Conservation (phyloP, 345 rosid genomes). For the thale cress (Arabidopsis thaliana) region TAIR10.1 NC_003076.8:25834001-25834500, state of each 20-base stretch:
- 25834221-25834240: not conserved
- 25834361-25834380: constrained; percentile 72
- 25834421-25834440: constrained; percentile 1
- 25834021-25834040: constrained; percentile 86
- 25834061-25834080: constrained; percentile 22
- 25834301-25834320: constrained; percentile 71
- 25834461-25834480: constrained; percentile 90
- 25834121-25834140: not conserved
- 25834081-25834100: not conserved
- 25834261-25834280: constrained; percentile 93
- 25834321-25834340: constrained; percentile 97
- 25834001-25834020: constrained; percentile 75
- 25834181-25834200: not conserved
- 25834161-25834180: constrained; percentile 1
- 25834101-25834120: not conserved
- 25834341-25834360: constrained; percentile 96
- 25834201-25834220: not conserved
- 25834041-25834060: constrained; percentile 76
- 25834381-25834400: not conserved
- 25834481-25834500: constrained; percentile 98
- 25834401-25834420: constrained; percentile 21
- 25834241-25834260: constrained; percentile 1
- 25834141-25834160: constrained; percentile 1
- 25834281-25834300: constrained; percentile 93
- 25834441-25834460: constrained; percentile 69